These are phyloP conservation scores for Cladosporium sp. DNA, from an alignment of 2,329 filamentous ascomycete genomes.

Conservation along the genomic window DNA sequence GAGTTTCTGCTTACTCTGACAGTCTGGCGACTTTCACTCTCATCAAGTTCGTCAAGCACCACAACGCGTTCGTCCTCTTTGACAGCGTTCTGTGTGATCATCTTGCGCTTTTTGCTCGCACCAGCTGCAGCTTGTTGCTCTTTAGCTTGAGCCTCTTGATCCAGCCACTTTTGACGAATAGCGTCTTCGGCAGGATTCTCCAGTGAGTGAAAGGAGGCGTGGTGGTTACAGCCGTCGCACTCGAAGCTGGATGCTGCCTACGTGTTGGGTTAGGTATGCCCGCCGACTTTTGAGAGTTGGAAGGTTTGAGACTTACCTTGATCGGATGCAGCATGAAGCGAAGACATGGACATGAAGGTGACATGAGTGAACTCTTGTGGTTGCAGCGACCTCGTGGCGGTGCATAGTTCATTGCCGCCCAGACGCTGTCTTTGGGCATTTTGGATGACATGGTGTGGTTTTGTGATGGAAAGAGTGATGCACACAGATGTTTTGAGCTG, in stretches of 20 bases:
- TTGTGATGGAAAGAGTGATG: background rate
- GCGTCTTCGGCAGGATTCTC: slow-evolving; percentile 49
- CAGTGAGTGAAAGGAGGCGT: slow-evolving; percentile 52
- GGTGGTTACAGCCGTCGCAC: slow-evolving; percentile 54
- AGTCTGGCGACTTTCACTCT: background rate
- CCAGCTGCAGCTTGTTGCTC: slow-evolving; percentile 15
- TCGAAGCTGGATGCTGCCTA: slow-evolving; percentile 48
- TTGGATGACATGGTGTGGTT: slow-evolving; percentile 4
- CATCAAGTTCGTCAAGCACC: background rate
- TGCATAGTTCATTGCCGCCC: slow-evolving; percentile 48
- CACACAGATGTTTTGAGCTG: background rate
- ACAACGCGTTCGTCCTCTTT: slow-evolving; percentile 1
- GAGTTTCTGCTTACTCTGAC: slow-evolving; percentile 14
- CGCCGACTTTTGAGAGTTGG: background rate
- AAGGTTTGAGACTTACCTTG: slow-evolving; percentile 38
- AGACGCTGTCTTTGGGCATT: slow-evolving; percentile 40
- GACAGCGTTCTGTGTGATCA: background rate
- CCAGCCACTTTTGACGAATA: slow-evolving; percentile 43
- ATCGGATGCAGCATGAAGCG: slow-evolving; percentile 56
- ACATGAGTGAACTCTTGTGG: slow-evolving; percentile 44
- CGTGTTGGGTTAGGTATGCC: background rate
- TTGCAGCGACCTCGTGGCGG: slow-evolving; percentile 50
- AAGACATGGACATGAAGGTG: slow-evolving; percentile 47
- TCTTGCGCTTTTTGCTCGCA: slow-evolving; percentile 16
- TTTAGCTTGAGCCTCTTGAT: slow-evolving; percentile 27